Evolutionary conservation across 2,329 filamentous ascomycete species (phyloP).

Genomic region (Monosporascus ibericus): DNA sequence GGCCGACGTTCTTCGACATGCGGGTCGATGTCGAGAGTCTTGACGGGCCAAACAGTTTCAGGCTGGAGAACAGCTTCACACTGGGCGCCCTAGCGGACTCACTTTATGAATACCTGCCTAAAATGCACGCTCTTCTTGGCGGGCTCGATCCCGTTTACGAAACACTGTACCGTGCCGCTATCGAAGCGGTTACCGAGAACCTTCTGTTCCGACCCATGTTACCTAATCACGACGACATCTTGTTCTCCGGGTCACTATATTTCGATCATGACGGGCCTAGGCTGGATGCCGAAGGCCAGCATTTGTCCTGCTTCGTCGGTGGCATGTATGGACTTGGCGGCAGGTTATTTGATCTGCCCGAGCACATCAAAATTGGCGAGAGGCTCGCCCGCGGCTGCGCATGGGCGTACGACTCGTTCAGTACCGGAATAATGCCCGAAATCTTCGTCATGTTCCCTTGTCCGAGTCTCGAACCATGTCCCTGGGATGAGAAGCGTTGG

Average conservation of each 20-base stretch:
- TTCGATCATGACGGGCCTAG: neutral
- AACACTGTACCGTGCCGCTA: conserved; percentile 54
- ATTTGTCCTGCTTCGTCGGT: conserved; percentile 1
- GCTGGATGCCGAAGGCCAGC: neutral
- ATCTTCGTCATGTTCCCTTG: conserved; percentile 39
- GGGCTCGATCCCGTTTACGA: conserved; percentile 54
- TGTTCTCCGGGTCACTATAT: conserved; percentile 34
- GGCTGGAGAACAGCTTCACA: conserved; percentile 32
- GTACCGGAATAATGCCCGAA: conserved; percentile 51
- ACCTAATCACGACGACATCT: conserved; percentile 50
- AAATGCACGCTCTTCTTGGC: conserved; percentile 57
- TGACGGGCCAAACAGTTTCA: conserved; percentile 15
- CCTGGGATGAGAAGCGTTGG: conserved; percentile 29
- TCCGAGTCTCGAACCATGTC: conserved; percentile 23
- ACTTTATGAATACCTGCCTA: conserved; percentile 51
- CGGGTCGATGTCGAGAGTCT: conserved; percentile 33
- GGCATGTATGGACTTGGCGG: conserved; percentile 18
- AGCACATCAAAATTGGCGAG: conserved; percentile 36
- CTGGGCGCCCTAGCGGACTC: conserved; percentile 47
- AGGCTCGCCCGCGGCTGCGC: conserved; percentile 44
- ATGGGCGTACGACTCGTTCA: conserved; percentile 47
- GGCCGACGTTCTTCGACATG: conserved; percentile 58
- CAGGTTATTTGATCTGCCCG: conserved; percentile 31
- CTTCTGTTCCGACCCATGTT: conserved; percentile 64
- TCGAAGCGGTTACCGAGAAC: conserved; percentile 51